Conservation (phyloP, 2,329 filamentous ascomycete species). For the Fusarium austroafricanum region DNA sequence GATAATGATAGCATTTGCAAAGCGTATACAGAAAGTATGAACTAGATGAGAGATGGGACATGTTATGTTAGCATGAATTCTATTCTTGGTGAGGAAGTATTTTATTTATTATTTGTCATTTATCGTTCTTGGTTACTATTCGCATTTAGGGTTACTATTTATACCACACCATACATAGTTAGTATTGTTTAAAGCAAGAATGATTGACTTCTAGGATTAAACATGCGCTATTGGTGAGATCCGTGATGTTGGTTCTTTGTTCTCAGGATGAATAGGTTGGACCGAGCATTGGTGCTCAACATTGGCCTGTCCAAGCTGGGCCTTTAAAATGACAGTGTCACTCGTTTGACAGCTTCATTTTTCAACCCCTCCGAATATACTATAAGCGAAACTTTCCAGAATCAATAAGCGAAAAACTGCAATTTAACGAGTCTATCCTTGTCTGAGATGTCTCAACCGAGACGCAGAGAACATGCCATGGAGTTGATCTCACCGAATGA, state of each 20-base stretch:
- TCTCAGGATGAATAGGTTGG: conserved; percentile 1
- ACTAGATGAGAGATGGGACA: conserved; percentile 38
- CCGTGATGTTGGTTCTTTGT: conserved; percentile 39
- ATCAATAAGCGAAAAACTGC: background rate
- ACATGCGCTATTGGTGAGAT: background rate
- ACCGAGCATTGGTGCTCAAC: background rate
- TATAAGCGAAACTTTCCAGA: too few species aligned
- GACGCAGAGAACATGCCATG: background rate
- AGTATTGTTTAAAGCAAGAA: conserved; percentile 25
- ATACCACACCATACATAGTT: conserved; percentile 27
- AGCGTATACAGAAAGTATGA: conserved; percentile 38
- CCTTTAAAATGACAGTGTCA: background rate
- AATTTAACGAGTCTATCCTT: background rate
- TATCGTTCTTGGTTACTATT: conserved; percentile 6
- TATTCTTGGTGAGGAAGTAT: conserved; percentile 32
- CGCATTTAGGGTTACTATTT: conserved; percentile 30
- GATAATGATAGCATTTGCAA: conserved; percentile 43
- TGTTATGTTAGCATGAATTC: conserved; percentile 27
- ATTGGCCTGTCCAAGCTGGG: too few species aligned
- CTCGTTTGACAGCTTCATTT: background rate
- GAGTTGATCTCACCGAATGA: conserved; percentile 29
- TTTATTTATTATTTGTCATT: background rate
- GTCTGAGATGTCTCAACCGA: background rate
- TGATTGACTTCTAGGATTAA: conserved; percentile 10
- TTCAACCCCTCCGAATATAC: too few species aligned